A percentile compares a stretch with the other conserved stretches of the same genome.
These are phyloP conservation scores for Lantana camara DNA, from an alignment of 257 asterid genomes.

Conservation along the genomic window DNA sequence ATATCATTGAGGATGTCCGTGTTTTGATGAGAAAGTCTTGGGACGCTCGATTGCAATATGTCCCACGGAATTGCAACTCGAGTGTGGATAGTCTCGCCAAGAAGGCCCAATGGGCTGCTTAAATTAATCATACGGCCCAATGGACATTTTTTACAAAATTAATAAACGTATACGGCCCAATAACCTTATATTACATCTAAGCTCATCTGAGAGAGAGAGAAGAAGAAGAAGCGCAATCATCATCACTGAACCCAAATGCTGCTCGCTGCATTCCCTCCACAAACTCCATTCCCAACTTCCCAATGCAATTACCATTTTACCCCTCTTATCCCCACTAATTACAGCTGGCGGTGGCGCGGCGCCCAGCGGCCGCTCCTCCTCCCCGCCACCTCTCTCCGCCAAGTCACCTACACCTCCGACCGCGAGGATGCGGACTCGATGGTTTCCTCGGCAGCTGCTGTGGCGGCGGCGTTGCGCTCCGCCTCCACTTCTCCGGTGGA, in stretches of 20 bases:
- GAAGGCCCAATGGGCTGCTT: no score
- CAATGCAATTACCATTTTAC: slow-evolving; percentile 35
- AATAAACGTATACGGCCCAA: not conserved
- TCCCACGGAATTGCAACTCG: no score
- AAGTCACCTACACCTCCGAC: slow-evolving; percentile 51
- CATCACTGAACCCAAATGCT: slow-evolving; percentile 47
- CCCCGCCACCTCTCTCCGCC: slow-evolving; percentile 48
- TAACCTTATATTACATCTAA: not conserved
- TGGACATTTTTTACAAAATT: no score
- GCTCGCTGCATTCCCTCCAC: slow-evolving; percentile 65
- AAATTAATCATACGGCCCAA: no score
- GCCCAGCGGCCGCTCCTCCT: slow-evolving; percentile 47
- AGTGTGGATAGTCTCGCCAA: no score
- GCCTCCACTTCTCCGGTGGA: slow-evolving; percentile 95
- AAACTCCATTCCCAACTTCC: slow-evolving; percentile 39
- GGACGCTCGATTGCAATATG: no score
- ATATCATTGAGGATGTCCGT: no score
- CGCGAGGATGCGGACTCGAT: slow-evolving; percentile 35
- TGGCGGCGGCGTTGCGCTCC: slow-evolving; percentile 65
- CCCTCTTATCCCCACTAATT: slow-evolving; percentile 31
- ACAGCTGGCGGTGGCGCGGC: slow-evolving; percentile 50
- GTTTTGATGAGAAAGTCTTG: no score
- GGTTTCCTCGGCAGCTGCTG: slow-evolving; percentile 82
- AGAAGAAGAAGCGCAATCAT: not conserved
- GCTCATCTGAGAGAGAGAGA: no score